Evolutionary conservation across 768 basidiomycete genomes (phyloP), one percentile per base, ranked within the genome.

Genomic region (Vishniacozyma victoriae): DNA sequence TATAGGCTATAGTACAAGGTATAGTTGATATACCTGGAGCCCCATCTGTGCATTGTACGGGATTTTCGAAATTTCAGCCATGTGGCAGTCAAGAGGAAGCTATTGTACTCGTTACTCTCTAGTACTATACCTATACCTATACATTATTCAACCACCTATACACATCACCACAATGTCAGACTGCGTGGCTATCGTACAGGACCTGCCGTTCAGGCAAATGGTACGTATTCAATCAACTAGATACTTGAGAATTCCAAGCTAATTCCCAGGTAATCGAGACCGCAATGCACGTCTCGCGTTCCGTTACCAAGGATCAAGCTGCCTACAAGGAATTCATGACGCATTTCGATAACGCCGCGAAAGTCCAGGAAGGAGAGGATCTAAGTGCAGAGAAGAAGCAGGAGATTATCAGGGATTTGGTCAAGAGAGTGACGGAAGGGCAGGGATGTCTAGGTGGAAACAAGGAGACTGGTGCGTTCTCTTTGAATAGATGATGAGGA

Each of bases 171-270:
- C 22, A 20, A 71, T 71, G 70, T 53, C 60, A 46, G 70, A 72
- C 58, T 62, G 48, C 41, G 51, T 72, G 27, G 60, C 68, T 37
- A 68, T 72, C 46, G 58, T 60, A 27, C 66, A 68, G 5, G 70
- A 66, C 48, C 55, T 72, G 37, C 57, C 70, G 12, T 70, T 72
- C 53, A 41, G 55, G 24, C 58, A 64, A 37, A 58, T 59, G 50
- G 59, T 61, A 6, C 54, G 48, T 45, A 19, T 14, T 23, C 35
- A 11, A 11, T 16, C 5, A 26, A 22, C n/a, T 25, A 22, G 5
- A 11, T 36, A 15, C 24, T 40, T 44, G 33, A 39, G 44, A 36
- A 4, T 6, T 20, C 19, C 9, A 33, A 33, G 29, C 29, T 9
- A 33, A 33, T 9, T n/a, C 29, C 20, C 48, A 71, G 63, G 52